These are phyloP conservation scores for Chytridium lagenaria DNA, from an alignment of 371 early-diverging fungal species.

Conservation along the genomic window DNA sequence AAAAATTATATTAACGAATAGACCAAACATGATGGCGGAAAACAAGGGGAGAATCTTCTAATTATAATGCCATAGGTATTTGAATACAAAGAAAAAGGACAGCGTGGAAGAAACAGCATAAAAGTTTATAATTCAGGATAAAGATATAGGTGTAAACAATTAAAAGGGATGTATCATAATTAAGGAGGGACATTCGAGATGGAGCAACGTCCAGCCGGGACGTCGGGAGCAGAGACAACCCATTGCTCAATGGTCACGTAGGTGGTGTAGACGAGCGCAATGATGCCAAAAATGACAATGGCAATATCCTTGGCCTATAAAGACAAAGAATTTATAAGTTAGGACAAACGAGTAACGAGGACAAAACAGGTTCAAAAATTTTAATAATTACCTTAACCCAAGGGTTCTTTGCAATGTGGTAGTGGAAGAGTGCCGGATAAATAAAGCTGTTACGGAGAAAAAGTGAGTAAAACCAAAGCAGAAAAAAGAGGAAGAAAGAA, in stretches of 20 bases:
- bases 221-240: conserved; percentile 54
- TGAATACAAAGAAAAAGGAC: background rate
- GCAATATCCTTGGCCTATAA: conserved; percentile 61
- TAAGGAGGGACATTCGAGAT: no score
- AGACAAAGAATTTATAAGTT: conserved; percentile 18
- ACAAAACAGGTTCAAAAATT: background rate
- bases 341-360: background rate
- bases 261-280: conserved; percentile 79
- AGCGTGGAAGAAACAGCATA: background rate
- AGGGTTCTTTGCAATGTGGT: conserved; percentile 54
- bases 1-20: no score
- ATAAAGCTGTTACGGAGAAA: conserved; percentile 62
- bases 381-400: conserved; percentile 31
- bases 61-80: background rate
- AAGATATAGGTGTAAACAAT: background rate
- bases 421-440: conserved; percentile 84
- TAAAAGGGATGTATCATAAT: background rate
- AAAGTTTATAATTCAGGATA: background rate
- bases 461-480: conserved; percentile 44
- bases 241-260: conserved; percentile 73
- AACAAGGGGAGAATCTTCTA: background rate
- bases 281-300: conserved; percentile 71
- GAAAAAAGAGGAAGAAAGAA: conserved; percentile 4
- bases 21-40: no score
- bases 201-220: conserved; percentile 54